phyloP scores from a whole-genome alignment of 257 asterid species.

The Solanum corneliomulleri region DNA sequence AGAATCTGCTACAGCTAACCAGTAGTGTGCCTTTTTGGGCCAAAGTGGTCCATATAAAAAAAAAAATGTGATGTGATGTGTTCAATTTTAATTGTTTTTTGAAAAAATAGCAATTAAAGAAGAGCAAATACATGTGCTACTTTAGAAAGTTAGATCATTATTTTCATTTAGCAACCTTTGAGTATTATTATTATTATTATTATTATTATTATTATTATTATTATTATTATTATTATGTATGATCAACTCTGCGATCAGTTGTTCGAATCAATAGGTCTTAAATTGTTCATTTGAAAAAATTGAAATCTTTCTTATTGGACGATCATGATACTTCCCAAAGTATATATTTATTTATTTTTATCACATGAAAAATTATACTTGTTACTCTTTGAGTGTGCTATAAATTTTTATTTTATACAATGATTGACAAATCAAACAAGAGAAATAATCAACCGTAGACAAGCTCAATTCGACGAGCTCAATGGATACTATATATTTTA shows the following conservation, averaged over 20 bases:
- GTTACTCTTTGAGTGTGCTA: accelerated
- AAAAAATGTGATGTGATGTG: background rate
- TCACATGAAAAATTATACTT: too few species aligned
- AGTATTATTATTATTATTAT: background rate
- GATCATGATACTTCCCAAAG: too few species aligned
- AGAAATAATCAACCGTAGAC: too few species aligned
- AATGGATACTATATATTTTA: too few species aligned
- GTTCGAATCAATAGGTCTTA: too few species aligned
- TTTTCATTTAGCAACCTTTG: background rate
- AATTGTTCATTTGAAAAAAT: too few species aligned
- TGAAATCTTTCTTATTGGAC: too few species aligned
- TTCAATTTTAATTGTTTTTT: background rate
- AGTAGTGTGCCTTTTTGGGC: background rate
- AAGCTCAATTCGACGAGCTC: background rate
- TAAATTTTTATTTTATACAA: accelerated
- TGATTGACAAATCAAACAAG: background rate
- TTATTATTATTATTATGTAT: too few species aligned
- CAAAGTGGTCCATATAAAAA: background rate
- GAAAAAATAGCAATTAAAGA: background rate
- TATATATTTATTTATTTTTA: too few species aligned
- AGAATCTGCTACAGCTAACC: background rate
- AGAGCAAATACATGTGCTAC: background rate
- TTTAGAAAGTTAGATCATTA: background rate
- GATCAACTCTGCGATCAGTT: too few species aligned
- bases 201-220: too few species aligned